A percentile compares a stretch with the other conserved stretches of the same genome.
phyloP scores from a whole-genome alignment of 306 rosid species.

The Bauhinia variegata region DNA sequence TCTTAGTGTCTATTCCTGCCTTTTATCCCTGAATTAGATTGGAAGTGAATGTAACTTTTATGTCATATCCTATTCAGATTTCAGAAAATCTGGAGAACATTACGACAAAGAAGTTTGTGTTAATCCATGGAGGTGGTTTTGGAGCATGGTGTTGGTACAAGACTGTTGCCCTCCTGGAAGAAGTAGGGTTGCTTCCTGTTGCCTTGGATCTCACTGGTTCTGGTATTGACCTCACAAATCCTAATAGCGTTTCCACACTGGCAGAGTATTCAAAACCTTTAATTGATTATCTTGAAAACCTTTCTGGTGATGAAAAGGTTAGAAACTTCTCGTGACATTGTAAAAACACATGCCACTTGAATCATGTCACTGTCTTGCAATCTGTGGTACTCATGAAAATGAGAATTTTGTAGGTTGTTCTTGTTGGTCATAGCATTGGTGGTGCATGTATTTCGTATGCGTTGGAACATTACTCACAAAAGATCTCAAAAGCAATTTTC shows the following conservation, averaged over 20 bases:
- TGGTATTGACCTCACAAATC: constrained; percentile 88
- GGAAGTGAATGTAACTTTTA: neutral
- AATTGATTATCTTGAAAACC: constrained; percentile 67
- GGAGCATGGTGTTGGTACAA: constrained; percentile 99
- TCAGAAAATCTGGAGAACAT: constrained; percentile 64
- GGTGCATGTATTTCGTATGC: constrained; percentile 97
- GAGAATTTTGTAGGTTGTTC: constrained; percentile 66
- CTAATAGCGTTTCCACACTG: constrained; percentile 60
- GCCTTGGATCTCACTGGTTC: constrained; percentile 90
- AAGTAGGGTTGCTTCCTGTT: constrained; percentile 72
- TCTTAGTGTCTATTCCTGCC: neutral
- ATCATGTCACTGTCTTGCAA: constrained; percentile 22
- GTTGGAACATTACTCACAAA: constrained; percentile 75
- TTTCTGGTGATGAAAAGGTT: constrained; percentile 91
- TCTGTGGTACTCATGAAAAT: constrained; percentile 31
- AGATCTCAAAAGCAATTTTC: constrained; percentile 85
- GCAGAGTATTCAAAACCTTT: constrained; percentile 89
- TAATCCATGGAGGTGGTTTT: constrained; percentile 93
- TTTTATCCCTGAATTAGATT: neutral
- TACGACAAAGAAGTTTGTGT: constrained; percentile 64
- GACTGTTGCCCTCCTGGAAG: constrained; percentile 82
- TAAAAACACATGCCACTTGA: constrained; percentile 5
- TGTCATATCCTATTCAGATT: constrained; percentile 45
- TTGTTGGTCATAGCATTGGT: constrained; percentile 95
- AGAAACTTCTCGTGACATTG: constrained; percentile 16